A percentile compares a stretch with the other conserved stretches of the same genome.
phyloP scores from a whole-genome alignment of 208 protist genomes.

The Entamoeba histolytica region DNA sequence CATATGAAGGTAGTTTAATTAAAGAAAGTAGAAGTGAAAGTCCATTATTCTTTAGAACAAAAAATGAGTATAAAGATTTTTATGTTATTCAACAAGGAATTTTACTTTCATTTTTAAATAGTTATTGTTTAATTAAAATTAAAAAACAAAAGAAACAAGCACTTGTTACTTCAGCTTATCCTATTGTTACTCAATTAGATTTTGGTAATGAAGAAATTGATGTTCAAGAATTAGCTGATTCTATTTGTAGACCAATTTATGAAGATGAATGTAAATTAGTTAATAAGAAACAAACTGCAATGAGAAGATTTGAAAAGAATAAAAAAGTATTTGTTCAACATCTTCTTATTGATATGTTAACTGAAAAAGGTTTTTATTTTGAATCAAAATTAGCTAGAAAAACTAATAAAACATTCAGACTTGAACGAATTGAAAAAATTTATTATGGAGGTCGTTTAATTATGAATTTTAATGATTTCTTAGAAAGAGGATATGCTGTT shows the following conservation, averaged over 20 bases:
- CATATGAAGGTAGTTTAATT: too few species aligned
- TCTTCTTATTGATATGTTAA: background rate
- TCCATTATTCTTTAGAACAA: background rate
- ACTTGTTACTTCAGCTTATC: background rate
- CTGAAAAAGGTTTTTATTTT: background rate
- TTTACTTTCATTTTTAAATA: background rate
- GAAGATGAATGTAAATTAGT: background rate
- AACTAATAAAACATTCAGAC: background rate
- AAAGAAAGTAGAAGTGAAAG: too few species aligned
- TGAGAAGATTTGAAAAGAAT: too few species aligned
- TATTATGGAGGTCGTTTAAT: background rate
- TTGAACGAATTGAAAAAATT: background rate
- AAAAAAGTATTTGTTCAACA: background rate
- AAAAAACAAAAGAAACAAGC: background rate
- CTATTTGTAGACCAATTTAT: background rate
- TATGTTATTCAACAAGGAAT: background rate
- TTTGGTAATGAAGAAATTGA: background rate
- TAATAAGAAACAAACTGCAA: background rate
- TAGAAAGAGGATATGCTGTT: background rate
- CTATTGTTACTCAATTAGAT: background rate
- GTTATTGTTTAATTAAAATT: background rate
- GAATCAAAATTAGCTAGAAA: background rate
- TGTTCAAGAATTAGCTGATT: background rate
- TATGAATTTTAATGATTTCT: background rate
- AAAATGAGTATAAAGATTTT: background rate